Percentiles rank a stretch among this genome's conserved stretches.
phyloP scores from a whole-genome alignment of 805 yeast species.

The Millerago galiae region DNA sequence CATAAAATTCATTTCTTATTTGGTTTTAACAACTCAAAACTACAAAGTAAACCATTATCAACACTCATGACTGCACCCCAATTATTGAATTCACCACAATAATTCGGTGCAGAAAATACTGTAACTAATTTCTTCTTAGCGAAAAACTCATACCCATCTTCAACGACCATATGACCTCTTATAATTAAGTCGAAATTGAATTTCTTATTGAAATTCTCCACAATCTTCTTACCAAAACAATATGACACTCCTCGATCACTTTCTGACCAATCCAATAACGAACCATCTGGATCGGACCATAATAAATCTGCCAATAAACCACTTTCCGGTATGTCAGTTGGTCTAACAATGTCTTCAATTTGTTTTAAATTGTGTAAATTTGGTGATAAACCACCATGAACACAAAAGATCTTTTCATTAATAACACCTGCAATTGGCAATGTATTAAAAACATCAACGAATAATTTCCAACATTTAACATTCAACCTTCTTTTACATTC shows the following conservation, averaged over 20 bases:
- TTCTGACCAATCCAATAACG: constrained; percentile 60
- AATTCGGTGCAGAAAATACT: constrained; percentile 77
- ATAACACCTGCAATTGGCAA: constrained; percentile 94
- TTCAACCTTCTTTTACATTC: constrained; percentile 94
- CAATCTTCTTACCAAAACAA: constrained; percentile 67
- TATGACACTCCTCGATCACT: constrained; percentile 82
- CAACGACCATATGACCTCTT: constrained; percentile 86
- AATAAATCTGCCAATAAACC: constrained; percentile 72
- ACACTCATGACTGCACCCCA: constrained; percentile 99
- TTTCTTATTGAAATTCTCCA: constrained; percentile 57
- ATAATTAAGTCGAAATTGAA: constrained; percentile 74
- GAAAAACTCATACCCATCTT: constrained; percentile 82
- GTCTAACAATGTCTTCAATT: constrained; percentile 65
- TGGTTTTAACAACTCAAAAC: constrained; percentile 91
- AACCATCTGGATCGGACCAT: constrained; percentile 77
- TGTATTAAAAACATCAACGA: constrained; percentile 92
- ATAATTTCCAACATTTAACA: constrained; percentile 88
- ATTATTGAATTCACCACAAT: constrained; percentile 55
- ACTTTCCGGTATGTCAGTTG: constrained; percentile 78
- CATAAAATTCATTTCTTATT: constrained; percentile 13
- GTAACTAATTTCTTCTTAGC: constrained; percentile 70
- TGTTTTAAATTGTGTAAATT: constrained; percentile 57
- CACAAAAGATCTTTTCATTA: constrained; percentile 89
- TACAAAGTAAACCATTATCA: constrained; percentile 82
- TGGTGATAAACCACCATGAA: constrained; percentile 82